Evolutionary conservation across 2,329 filamentous ascomycete species (phyloP), one percentile per base, ranked within the genome.

Genomic region (Colletotrichum trifolii): DNA sequence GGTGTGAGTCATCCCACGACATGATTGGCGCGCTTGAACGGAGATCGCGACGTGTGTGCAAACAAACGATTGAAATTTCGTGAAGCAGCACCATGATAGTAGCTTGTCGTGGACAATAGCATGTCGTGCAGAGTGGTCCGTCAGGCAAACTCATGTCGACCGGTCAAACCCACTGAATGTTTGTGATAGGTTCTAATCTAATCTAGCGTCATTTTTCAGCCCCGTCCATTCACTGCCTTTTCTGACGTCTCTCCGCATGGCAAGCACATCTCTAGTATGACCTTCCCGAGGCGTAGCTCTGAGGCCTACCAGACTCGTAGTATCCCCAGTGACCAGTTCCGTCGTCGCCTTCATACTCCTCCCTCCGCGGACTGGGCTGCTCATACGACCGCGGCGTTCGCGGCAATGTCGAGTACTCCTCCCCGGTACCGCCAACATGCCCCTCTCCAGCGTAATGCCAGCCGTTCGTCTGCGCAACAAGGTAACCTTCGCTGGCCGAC

Each of bases 201-300:
- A 33, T 56, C 35, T 56, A 56, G 54, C 54, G 43, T 35, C 54
- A 39, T 34, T 2, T 47, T 47, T 7, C 2, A 10, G 2, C 6
- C 15, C 54, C 35, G 4, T 8, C 15, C 54, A 48, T 40, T 36
- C 12, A 39, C 43, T 38, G 48, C 17, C 17, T 53, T 13, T 12
- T 15, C 40, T 15, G 34, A 6, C 40, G 25, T 6, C 33, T 47
- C 4, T 11, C 10, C 25, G 35, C 42, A 15, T 46, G n/a, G 25
- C 25, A 25, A 25, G 25, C 4, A 5, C 25, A 1, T 25, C 8
- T 15, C 56, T 40, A 65, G 15, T 65, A 62, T 10, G 62, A 65
- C 40, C 58, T 62, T 4, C 62, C 62, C 10, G 62, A 60, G 12
- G 55, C 55, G 40, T 62, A 65, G 45, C 46, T 65, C 57, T 55